Evolutionary conservation across 306 rosid genomes (phyloP).

Genomic region (Parietaria judaica): DNA sequence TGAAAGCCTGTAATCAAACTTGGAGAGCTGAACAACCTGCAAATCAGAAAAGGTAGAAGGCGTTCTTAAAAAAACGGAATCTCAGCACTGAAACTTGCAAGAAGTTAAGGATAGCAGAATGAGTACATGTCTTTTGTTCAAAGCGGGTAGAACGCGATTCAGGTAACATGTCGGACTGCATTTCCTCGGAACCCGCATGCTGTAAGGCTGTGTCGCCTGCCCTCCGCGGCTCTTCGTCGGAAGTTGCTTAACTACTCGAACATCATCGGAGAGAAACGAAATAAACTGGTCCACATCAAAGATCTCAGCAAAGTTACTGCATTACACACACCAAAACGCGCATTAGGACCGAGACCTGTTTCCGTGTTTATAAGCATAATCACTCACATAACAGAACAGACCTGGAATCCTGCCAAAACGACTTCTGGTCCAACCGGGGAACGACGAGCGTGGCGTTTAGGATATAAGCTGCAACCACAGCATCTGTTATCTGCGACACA

Average conservation of each 20-base stretch:
- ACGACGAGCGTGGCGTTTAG: constrained; percentile 85
- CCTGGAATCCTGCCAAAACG: constrained; percentile 91
- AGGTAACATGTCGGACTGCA: constrained; percentile 58
- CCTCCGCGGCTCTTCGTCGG: constrained; percentile 30
- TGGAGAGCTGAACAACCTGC: constrained; percentile 77
- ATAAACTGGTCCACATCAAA: constrained; percentile 76
- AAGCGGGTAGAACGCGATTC: constrained; percentile 57
- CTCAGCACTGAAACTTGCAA: too few relatives aligned
- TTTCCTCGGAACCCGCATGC: constrained; percentile 84
- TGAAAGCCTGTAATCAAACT: constrained; percentile 91
- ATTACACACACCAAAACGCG: constrained; percentile 19
- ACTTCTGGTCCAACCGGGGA: constrained; percentile 81
- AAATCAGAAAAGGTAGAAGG: constrained; percentile 4
- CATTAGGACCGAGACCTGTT: background rate
- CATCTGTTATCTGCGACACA: constrained; percentile 68
- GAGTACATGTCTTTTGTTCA: constrained; percentile 64
- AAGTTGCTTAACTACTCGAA: constrained; percentile 52
- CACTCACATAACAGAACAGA: constrained; percentile 16
- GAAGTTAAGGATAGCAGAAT: background rate
- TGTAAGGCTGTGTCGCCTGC: constrained; percentile 32
- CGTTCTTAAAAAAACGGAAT: background rate
- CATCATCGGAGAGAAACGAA: constrained; percentile 60
- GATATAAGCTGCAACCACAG: constrained; percentile 83
- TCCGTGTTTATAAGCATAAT: constrained; percentile 8
- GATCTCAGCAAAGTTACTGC: constrained; percentile 77